These are phyloP conservation scores for Botrytis medusae DNA, from an alignment of 2,329 filamentous ascomycete genomes.

Conservation along the genomic window DNA sequence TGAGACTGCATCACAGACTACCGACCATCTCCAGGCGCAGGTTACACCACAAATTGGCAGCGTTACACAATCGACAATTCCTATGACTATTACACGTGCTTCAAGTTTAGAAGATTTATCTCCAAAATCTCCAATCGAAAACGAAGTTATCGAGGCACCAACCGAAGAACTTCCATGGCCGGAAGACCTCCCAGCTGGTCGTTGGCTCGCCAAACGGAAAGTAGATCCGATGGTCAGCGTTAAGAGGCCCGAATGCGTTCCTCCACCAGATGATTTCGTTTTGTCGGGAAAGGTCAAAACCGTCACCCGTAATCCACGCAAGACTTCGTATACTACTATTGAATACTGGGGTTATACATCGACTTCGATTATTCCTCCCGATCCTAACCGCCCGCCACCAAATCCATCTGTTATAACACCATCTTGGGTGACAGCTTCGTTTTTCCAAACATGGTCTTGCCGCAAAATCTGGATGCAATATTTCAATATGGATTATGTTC, in stretches of 20 bases:
- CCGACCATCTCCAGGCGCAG: neutral
- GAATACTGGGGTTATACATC: neutral
- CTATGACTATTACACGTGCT: neutral
- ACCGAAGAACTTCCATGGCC: neutral
- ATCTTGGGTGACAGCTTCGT: neutral
- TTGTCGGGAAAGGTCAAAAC: neutral
- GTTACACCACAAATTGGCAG: no score
- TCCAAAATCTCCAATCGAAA: neutral
- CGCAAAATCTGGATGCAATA: conserved; percentile 1
- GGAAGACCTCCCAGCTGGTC: neutral
- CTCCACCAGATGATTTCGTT: neutral
- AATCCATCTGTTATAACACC: neutral
- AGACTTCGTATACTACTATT: neutral
- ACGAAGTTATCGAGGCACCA: neutral
- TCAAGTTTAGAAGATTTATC: neutral
- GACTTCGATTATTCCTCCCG: neutral
- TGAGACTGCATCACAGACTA: neutral
- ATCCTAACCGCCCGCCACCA: conserved; percentile 12
- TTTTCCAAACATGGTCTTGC: conserved; percentile 11
- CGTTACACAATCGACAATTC: neutral
- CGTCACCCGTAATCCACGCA: neutral
- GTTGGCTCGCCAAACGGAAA: neutral
- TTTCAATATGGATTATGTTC: neutral
- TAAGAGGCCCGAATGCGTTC: neutral
- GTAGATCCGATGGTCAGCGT: neutral